Conservation (phyloP, 2,329 filamentous ascomycete genomes). For the Phoma sp. region DNA sequence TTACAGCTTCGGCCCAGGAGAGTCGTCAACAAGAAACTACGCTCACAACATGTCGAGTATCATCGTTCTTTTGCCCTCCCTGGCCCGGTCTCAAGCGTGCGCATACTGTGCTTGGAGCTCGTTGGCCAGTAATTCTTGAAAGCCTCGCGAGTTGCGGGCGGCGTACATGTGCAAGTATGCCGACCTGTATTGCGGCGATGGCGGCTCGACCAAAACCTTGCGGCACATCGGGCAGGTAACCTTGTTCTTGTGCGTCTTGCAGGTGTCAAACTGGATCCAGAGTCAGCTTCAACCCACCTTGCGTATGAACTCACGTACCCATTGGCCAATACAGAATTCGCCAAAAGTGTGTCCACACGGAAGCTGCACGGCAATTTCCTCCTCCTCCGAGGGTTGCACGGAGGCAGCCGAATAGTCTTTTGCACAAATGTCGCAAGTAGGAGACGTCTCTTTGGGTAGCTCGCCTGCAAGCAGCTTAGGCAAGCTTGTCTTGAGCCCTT, state of each 20-base stretch:
- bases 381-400: slow-evolving; percentile 38
- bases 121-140: slow-evolving; percentile 25
- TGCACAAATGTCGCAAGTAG: slow-evolving; percentile 44
- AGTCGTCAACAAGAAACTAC: too few species aligned
- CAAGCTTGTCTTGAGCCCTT: slow-evolving; percentile 38
- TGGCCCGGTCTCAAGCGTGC: neutral
- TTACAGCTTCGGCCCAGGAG: too few species aligned
- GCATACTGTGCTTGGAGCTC: slow-evolving; percentile 28
- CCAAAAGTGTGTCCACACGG: slow-evolving; percentile 46
- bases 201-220: slow-evolving; percentile 38
- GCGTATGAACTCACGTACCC: slow-evolving; percentile 27
- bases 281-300: slow-evolving; percentile 2
- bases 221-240: slow-evolving; percentile 49
- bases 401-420: slow-evolving; percentile 42
- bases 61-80: too few species aligned
- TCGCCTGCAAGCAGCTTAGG: slow-evolving; percentile 33
- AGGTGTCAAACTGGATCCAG: slow-evolving; percentile 37
- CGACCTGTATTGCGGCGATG: slow-evolving; percentile 12
- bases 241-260: slow-evolving; percentile 46
- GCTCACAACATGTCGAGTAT: too few species aligned
- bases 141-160: slow-evolving; percentile 16
- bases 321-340: slow-evolving; percentile 45
- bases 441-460: slow-evolving; percentile 32
- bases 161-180: slow-evolving; percentile 17
- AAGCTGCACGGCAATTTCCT: slow-evolving; percentile 44